Base-by-base conservation (phyloP, 2,329 filamentous ascomycete species). In the Aotearoamyces nothofagi region DNA sequence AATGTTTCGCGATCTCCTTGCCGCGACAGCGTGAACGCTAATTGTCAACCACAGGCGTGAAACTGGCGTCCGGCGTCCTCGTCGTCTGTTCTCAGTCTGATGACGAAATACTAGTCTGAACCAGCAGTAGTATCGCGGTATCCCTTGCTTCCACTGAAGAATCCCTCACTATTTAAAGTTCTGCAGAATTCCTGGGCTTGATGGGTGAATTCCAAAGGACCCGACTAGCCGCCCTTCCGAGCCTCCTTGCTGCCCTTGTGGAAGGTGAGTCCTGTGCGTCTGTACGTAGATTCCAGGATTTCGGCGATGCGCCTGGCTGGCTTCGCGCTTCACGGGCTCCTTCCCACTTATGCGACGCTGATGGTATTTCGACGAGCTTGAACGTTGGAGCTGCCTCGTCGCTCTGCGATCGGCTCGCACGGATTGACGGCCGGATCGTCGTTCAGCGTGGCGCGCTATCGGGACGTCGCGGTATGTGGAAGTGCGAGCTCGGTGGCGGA, bases 11-110 rank as follows among this genome's bases (percentile, higher is more conserved):
- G 17, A 15, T 12, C 24, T 26, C 15, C 24, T 26, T 26, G 24
- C 30, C 25, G 30, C 30, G 24, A 32, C 13, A 20, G 24, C 30
- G 15, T 22, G n/a, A 19, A 28, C 24, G 14, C 24, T 3, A 26
- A 26, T 13, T 5, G 24, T 11, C 10, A 15, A 11, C 5, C 12
- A 15, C n/a, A 13, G 24, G 13, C 13, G 11, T 15, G 14, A 26
- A 15, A 5, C n/a, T 26, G 24, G n/a, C 4, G 17, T 12, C 11
- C 5, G 6, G 6, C 10, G 5, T 13, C 5, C 15, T 34, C 24
- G 38, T 40, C 32, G 28, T 26, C 17, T 22, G 5, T n/a, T 31
- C 24, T 24, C 24, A 17, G 34, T 13, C 15, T 15, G 15, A 17
- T 20, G 24, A 25, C 22, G 11, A 11, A 11, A 31, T 12, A 22